phyloP scores from a whole-genome alignment of 2,329 filamentous ascomycete species.

The Hypoxylon sp. region DNA sequence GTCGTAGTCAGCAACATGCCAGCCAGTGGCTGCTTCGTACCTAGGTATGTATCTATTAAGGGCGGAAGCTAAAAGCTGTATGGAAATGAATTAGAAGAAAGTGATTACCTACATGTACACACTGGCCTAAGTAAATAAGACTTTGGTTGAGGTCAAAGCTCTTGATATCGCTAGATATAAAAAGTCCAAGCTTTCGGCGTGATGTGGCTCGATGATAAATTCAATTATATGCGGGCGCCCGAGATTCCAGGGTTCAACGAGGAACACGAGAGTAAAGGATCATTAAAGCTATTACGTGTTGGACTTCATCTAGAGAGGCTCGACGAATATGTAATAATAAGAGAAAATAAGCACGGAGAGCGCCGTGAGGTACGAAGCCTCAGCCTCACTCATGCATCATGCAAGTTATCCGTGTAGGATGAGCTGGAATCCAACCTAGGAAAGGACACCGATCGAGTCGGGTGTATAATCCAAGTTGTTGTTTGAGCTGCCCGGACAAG shows the following conservation, averaged over 20 bases:
- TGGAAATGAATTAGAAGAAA: neutral
- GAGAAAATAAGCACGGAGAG: constrained; percentile 27
- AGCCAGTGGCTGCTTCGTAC: neutral
- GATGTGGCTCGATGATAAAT: constrained; percentile 24
- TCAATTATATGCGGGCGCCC: constrained; percentile 19
- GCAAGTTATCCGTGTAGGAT: constrained; percentile 30
- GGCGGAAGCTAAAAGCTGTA: neutral
- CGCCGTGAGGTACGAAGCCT: constrained; percentile 19
- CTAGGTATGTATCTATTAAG: constrained; percentile 10
- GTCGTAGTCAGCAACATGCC: neutral
- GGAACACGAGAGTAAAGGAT: constrained; percentile 31
- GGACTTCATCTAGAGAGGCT: constrained; percentile 8
- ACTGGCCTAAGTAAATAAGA: neutral
- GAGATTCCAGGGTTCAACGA: constrained; percentile 31
- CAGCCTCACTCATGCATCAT: constrained; percentile 38
- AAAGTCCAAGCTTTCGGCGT: constrained; percentile 14
- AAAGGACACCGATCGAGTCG: constrained; percentile 8
- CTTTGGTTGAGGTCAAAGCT: neutral
- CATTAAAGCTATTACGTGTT: constrained; percentile 14
- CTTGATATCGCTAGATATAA: constrained; percentile 3
- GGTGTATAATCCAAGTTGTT: constrained; percentile 6
- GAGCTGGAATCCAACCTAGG: constrained; percentile 13
- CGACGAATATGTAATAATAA: constrained; percentile 10
- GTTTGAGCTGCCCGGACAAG: neutral
- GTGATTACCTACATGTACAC: neutral